Evolutionary conservation across 345 rosid genomes (phyloP).

Genomic region (Streptanthus diversifolius): DNA sequence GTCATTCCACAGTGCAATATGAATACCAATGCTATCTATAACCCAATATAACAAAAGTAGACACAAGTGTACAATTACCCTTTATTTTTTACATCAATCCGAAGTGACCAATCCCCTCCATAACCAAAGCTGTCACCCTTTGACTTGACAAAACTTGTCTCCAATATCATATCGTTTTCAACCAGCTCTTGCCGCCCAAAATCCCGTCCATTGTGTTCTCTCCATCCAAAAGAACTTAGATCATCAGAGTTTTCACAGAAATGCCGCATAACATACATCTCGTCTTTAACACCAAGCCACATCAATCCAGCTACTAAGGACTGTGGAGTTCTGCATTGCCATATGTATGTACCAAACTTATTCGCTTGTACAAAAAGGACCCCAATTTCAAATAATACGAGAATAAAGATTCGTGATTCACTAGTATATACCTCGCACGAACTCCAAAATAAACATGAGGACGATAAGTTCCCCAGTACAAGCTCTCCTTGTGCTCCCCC

Average conservation of each 20-base stretch:
- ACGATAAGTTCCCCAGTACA: slow-evolving; percentile 93
- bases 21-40: background rate
- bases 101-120: slow-evolving; percentile 99
- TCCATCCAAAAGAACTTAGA: slow-evolving; percentile 81
- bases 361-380: background rate
- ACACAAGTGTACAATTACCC: slow-evolving; percentile 44
- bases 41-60: background rate
- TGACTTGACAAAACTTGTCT: slow-evolving; percentile 80
- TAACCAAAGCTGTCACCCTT: slow-evolving; percentile 65
- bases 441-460: slow-evolving; percentile 91
- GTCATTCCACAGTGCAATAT: slow-evolving; percentile 5
- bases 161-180: slow-evolving; percentile 68
- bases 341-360: slow-evolving; percentile 3
- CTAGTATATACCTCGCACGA: slow-evolving; percentile 57
- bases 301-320: slow-evolving; percentile 89
- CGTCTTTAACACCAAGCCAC: slow-evolving; percentile 94
- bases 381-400: background rate
- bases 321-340: slow-evolving; percentile 58
- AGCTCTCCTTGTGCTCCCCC: slow-evolving; percentile 81
- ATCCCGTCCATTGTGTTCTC: slow-evolving; percentile 85
- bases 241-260: slow-evolving; percentile 89
- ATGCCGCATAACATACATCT: slow-evolving; percentile 69
- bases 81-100: slow-evolving; percentile 50
- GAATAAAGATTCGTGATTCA: no score
- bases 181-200: slow-evolving; percentile 79